Conservation (phyloP, 2,329 filamentous ascomycete species). For the Aspergillus sp. region DNA sequence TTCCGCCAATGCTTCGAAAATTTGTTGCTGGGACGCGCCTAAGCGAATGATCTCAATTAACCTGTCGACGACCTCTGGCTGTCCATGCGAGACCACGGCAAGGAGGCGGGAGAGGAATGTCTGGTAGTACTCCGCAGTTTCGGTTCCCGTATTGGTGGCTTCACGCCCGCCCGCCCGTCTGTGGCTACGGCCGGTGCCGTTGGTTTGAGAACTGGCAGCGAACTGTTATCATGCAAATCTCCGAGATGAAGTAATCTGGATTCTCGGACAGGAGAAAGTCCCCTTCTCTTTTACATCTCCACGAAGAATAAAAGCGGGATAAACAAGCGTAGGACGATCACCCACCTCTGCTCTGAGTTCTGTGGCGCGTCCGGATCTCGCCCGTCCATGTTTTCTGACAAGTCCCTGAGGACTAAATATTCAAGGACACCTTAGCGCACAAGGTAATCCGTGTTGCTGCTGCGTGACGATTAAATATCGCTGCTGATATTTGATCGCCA, state of each 20-base stretch:
- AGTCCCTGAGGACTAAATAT: not conserved
- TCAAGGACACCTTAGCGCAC: not conserved
- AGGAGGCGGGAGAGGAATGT: constrained; percentile 27
- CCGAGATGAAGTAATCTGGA: not conserved
- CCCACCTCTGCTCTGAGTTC: constrained; percentile 13
- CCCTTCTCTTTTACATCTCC: not conserved
- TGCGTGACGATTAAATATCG: not conserved
- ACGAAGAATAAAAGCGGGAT: not conserved
- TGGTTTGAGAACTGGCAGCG: constrained; percentile 7
- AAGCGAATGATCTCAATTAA: constrained; percentile 29
- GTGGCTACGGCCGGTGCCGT: constrained; percentile 3
- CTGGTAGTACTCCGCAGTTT: constrained; percentile 24
- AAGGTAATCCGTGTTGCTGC: not conserved
- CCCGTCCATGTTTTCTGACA: constrained; percentile 5
- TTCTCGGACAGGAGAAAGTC: not conserved
- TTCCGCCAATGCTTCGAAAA: constrained; percentile 22
- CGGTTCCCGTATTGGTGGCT: constrained; percentile 2
- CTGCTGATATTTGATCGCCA: not conserved
- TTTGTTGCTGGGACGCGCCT: constrained; percentile 28
- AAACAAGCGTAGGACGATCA: not conserved
- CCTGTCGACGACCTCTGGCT: constrained; percentile 22
- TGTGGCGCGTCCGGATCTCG: not conserved
- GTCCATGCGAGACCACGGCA: constrained; percentile 21
- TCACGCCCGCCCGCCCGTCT: constrained; percentile 3
- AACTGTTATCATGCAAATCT: constrained; percentile 4